Evolutionary conservation across 352 stramenopile species (phyloP), one percentile per base, ranked within the genome.

Genomic region (Phytophthora meadii): DNA sequence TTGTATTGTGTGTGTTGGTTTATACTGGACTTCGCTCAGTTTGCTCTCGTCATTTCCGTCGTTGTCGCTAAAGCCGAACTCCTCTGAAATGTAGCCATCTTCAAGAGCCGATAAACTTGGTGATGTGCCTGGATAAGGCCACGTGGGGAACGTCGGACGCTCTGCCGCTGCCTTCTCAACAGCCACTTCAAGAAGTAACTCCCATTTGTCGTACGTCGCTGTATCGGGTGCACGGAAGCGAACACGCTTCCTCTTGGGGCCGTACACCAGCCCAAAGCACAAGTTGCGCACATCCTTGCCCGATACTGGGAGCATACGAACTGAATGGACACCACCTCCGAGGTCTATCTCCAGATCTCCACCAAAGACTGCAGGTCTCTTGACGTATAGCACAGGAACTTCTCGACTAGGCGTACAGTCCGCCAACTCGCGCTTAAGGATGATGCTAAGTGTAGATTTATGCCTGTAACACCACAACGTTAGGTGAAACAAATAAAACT

Each of bases 281-380:
- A 70, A 40, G 9, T 64, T 47, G 15, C 64, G 63, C 27, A 77
- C 68, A 37, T 77, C 64, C 22, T 77, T 73, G 54, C 64, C 68
- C 15, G 69, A 77, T 1, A 77, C 69, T 7, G 69, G 69, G 1
- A 77, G 58, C 64, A 77, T 77, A 5, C 64, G 49, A 3, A 77
- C 69, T 0, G 69, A 59, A 30, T 73, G 64, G 22, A 70, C 34
- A 6, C 49, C 57, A 0, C 41, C 58, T 4, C 58, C 58, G 12
- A 77, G 64, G 2, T 66, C 59, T n/a, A 77, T 77, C 41, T 77
- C 69, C 12, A 77, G 17, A 24, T 70, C 54, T 7, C 69, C 64
- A 5, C 69, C 64, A 9, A 77, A 57, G 25, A 63, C 12, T 48
- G 28, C 14, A 14, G 53, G 50, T 1, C 69, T 59, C 3, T 62